Percentiles rank a stretch among this genome's conserved stretches.
Conservation (phyloP, 768 basidiomycete genomes). For the Sarcodon aspratus region DNA sequence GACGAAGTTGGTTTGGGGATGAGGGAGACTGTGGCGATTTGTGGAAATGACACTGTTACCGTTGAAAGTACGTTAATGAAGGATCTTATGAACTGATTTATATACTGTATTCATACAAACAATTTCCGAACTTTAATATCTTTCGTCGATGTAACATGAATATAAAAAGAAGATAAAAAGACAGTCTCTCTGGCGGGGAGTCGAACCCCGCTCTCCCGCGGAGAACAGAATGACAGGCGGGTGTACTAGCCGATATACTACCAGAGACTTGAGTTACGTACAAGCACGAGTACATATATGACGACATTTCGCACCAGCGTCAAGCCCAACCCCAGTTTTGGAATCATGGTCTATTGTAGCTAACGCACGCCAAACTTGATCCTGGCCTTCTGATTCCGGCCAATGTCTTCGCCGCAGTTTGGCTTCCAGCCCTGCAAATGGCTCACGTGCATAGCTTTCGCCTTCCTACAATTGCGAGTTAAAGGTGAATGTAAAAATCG, state of each 20-base stretch:
- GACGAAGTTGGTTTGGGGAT: constrained; percentile 33
- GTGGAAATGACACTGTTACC: not conserved
- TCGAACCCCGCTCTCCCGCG: constrained; percentile 35
- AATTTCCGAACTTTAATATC: too few species aligned
- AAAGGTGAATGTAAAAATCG: not conserved
- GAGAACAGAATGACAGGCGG: too few species aligned
- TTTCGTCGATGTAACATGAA: too few species aligned
- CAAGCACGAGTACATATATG: too few species aligned
- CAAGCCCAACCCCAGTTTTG: too few species aligned
- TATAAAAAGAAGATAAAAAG: too few species aligned
- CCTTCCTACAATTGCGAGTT: constrained; percentile 35
- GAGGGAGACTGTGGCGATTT: constrained; percentile 19
- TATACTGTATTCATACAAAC: too few species aligned
- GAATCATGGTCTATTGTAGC: not conserved
- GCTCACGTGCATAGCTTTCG: constrained; percentile 48
- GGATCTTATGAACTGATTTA: not conserved
- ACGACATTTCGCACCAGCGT: too few species aligned
- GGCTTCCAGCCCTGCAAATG: constrained; percentile 43
- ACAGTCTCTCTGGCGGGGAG: constrained; percentile 27
- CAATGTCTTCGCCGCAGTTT: constrained; percentile 56
- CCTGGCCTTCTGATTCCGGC: constrained; percentile 48
- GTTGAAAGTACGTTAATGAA: not conserved
- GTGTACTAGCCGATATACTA: constrained; percentile 1
- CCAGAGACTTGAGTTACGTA: too few species aligned
- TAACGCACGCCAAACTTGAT: constrained; percentile 30